A percentile compares a stretch with the other conserved stretches of the same genome.
Conservation (phyloP, 192 early-diverging fungal genomes). For the Podochytrium sp. region DNA sequence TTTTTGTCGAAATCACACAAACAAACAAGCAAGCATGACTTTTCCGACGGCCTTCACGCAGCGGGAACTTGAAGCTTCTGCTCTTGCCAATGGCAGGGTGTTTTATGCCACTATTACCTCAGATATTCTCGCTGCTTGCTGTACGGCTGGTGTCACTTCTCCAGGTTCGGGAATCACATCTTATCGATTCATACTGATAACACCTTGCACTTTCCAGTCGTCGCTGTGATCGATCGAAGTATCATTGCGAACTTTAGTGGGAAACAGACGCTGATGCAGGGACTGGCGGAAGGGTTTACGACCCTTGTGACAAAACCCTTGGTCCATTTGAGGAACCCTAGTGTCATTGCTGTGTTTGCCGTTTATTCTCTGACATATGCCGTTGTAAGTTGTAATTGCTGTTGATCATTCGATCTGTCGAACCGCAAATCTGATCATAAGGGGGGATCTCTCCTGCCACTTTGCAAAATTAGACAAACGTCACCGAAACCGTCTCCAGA, state of each 20-base stretch:
- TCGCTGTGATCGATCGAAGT: conserved; percentile 51
- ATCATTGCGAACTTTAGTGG: conserved; percentile 54
- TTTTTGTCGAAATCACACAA: no score
- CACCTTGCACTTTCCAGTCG: conserved; percentile 21
- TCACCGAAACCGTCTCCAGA: conserved; percentile 42
- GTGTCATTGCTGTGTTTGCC: conserved; percentile 40
- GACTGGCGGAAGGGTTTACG: conserved; percentile 29
- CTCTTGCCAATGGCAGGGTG: not conserved
- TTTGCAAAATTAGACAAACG: conserved; percentile 37
- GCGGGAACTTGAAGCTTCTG: not conserved
- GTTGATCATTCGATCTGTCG: not conserved
- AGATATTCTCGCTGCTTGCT: conserved; percentile 18
- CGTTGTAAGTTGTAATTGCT: conserved; percentile 28
- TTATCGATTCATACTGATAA: not conserved
- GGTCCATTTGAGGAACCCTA: conserved; percentile 40
- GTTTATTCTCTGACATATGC: conserved; percentile 50
- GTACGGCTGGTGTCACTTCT: conserved; percentile 21
- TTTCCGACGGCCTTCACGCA: not conserved
- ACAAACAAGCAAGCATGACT: no score
- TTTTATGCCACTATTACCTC: not conserved
- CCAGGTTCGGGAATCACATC: not conserved
- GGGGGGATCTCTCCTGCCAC: not conserved
- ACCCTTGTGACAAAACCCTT: conserved; percentile 40
- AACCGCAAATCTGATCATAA: not conserved
- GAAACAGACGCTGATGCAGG: conserved; percentile 38